Conservation (phyloP, 345 rosid genomes). For the Gossypium arboreum region DNA sequence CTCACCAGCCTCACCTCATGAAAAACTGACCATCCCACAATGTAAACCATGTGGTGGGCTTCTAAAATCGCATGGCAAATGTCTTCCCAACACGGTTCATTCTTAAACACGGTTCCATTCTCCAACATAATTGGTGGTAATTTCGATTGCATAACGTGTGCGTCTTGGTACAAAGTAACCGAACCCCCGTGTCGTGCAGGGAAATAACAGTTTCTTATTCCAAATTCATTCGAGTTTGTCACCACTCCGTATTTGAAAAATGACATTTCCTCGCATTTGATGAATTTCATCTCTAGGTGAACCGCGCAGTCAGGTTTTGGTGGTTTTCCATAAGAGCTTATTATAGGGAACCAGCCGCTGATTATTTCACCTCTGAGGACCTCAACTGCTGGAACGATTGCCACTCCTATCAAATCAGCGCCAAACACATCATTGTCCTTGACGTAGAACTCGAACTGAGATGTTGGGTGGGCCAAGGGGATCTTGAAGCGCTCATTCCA, state of each 20-base stretch:
- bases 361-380: background rate
- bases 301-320: background rate
- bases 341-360: background rate
- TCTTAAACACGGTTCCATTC: background rate
- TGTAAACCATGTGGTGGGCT: slow-evolving; percentile 81
- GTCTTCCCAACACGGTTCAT: slow-evolving; percentile 73
- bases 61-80: slow-evolving; percentile 76
- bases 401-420: slow-evolving; percentile 45
- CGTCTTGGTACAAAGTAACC: slow-evolving; percentile 30
- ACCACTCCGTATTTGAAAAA: background rate
- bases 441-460: background rate
- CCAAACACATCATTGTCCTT: background rate
- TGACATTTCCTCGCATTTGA: background rate
- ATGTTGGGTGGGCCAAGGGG: background rate
- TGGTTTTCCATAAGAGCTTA: background rate
- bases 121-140: background rate
- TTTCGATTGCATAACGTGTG: background rate
- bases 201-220: background rate
- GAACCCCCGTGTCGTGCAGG: slow-evolving; percentile 32
- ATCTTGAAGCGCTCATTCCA: background rate
- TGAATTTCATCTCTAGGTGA: slow-evolving; percentile 1
- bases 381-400: slow-evolving; percentile 11
- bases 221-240: background rate
- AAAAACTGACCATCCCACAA: slow-evolving; percentile 81
- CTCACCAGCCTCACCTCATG: slow-evolving; percentile 70